Evolutionary conservation across 805 yeast genomes (phyloP).

Genomic region (Yamadazyma philogaea): DNA sequence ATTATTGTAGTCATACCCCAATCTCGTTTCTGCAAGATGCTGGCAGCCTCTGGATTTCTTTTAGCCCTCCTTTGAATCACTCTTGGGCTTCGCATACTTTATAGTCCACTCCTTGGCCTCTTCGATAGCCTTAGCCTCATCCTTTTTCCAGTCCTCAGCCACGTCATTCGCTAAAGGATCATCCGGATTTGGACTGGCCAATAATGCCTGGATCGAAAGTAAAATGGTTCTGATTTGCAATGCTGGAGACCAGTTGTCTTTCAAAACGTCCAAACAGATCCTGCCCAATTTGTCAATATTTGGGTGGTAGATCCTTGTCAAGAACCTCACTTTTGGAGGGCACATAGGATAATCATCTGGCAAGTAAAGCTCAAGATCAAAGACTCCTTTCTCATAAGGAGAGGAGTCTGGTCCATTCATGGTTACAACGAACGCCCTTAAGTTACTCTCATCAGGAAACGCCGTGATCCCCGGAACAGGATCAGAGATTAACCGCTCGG

Average conservation of each 20-base stretch:
- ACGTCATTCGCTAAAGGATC: conserved; percentile 98
- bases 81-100: conserved; percentile 45
- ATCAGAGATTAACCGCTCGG: conserved; percentile 85
- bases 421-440: conserved; percentile 88
- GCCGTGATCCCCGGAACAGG: conserved; percentile 97
- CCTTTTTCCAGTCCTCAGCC: conserved; percentile 92
- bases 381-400: conserved; percentile 81
- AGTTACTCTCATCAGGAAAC: conserved; percentile 87
- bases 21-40: too few relatives aligned
- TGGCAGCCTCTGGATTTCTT: not conserved
- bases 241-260: conserved; percentile 97
- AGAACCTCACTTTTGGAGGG: conserved; percentile 92
- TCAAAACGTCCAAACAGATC: conserved; percentile 91
- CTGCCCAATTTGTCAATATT: conserved; percentile 94
- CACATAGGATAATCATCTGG: conserved; percentile 98
- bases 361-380: conserved; percentile 78
- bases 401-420: conserved; percentile 89
- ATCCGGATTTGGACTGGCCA: conserved; percentile 97
- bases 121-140: conserved; percentile 73
- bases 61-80: not conserved
- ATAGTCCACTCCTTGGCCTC: conserved; percentile 79
- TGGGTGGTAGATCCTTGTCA: conserved; percentile 94
- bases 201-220: conserved; percentile 85
- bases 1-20: too few relatives aligned
- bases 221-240: conserved; percentile 90